A percentile compares a stretch with the other conserved stretches of the same genome.
Evolutionary conservation across 2,329 filamentous ascomycete species (phyloP).

Genomic region (Xylaria sp.): DNA sequence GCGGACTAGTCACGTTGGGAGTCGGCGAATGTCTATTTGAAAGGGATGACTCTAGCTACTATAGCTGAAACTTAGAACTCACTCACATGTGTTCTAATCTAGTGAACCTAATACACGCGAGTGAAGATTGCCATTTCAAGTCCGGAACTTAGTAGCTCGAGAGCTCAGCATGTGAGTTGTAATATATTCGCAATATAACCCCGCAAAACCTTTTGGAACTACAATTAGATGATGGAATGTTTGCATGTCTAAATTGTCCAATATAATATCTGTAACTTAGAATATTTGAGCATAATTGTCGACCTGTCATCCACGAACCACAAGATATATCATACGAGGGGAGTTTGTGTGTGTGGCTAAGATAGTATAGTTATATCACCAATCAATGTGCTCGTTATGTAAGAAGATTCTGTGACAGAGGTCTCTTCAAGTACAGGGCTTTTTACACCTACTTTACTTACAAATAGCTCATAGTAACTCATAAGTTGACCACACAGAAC

Average conservation of each 20-base stretch:
- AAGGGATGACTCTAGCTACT: background rate
- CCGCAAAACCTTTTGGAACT: background rate
- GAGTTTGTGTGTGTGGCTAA: background rate
- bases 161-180: background rate
- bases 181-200: background rate
- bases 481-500: background rate
- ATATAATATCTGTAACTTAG: background rate
- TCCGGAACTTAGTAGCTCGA: background rate
- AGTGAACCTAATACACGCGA: background rate
- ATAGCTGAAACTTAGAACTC: constrained; percentile 13
- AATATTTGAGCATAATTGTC: background rate
- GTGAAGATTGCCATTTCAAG: background rate
- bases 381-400: too few relatives aligned
- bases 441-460: background rate
- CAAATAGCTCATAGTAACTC: background rate
- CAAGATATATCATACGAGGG: too few relatives aligned
- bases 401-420: background rate
- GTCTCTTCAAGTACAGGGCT: background rate
- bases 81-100: background rate
- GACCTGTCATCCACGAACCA: background rate
- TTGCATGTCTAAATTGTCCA: background rate
- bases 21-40: background rate
- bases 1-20: background rate
- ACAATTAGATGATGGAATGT: background rate
- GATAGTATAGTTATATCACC: background rate